These are phyloP conservation scores for Xylariales sp. DNA, from an alignment of 2,329 filamentous ascomycete genomes.

Conservation along the genomic window DNA sequence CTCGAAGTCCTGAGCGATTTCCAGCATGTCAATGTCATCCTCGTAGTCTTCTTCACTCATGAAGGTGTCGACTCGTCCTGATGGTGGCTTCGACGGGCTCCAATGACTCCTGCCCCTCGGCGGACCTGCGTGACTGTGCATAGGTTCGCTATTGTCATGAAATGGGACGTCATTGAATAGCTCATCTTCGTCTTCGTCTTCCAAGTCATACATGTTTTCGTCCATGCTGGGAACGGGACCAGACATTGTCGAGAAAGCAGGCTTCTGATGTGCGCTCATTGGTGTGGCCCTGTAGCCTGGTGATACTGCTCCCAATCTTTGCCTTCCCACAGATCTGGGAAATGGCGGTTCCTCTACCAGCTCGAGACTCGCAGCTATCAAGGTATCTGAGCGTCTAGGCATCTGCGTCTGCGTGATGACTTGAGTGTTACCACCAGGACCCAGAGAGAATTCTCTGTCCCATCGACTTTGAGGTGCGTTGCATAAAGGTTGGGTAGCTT, in stretches of 20 bases:
- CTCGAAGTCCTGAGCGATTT: conserved; percentile 47
- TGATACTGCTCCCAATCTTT: conserved; percentile 3
- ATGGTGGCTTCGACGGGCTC: conserved; percentile 16
- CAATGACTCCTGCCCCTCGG: conserved; percentile 14
- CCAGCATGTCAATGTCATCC: conserved; percentile 48
- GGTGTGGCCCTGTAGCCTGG: neutral
- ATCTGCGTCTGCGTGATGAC: conserved; percentile 50
- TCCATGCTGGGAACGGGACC: conserved; percentile 9
- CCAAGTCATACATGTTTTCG: conserved; percentile 22
- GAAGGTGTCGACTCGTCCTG: conserved; percentile 2
- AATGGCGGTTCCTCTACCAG: conserved; percentile 14
- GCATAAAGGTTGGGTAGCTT: conserved; percentile 38
- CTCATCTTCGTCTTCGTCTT: conserved; percentile 30
- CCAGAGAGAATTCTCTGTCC: conserved; percentile 27
- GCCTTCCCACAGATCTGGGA: conserved; percentile 11
- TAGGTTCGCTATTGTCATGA: conserved; percentile 11
- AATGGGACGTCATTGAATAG: conserved; percentile 19
- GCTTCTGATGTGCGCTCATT: conserved; percentile 2
- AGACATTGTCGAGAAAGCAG: conserved; percentile 7
- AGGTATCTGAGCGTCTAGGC: conserved; percentile 18
- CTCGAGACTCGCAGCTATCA: conserved; percentile 11
- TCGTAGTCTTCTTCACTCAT: conserved; percentile 35
- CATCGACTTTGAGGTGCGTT: conserved; percentile 22
- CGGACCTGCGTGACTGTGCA: neutral
- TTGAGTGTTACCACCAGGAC: conserved; percentile 31